Evolutionary conservation across 768 basidiomycete genomes (phyloP), one percentile per base, ranked within the genome.

Genomic region (Lepiota subincarnata): DNA sequence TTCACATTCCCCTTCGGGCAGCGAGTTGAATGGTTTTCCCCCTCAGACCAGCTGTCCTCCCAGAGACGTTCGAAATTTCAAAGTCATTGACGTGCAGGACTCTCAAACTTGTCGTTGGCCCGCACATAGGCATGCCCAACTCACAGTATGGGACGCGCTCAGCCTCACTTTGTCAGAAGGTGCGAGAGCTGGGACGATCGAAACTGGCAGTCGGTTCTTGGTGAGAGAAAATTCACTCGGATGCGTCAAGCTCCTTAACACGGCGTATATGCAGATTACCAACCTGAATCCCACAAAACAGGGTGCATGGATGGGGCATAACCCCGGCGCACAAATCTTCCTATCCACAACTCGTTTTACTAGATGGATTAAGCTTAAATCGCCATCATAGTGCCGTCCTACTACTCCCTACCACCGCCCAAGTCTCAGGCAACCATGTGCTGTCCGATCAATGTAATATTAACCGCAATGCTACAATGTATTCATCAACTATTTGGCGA

Each of bases 121-220:
- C 0, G 71, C 80, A 6, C 71, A 78, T 55, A 78, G 90, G 46
- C 74, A 70, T 1, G 93, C 85, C 0, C 88, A 90, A 64, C 59
- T 98, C 50, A 94, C 87, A 0, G 78, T 95, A 3, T 94, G 91
- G 91, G 90, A 95, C 61, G 84, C 81, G 2, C 68, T 80, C 3
- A 71, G 70, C 11, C 55, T 87, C 22, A 71, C 69, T 0, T 60
- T 73, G n/a, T 70, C 71, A 19, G 85, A 87, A 57, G 80, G 75
- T 4, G 73, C 67, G n/a, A 62, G 66, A 49, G 62, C 75, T 46
- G 74, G 82, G 31, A 56, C 71, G 4, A 81, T 95, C 56, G 68
- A 73, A 40, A 75, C 76, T 26, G 87, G 89, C 1, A 81, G 86
- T 63, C 70, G 82, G 50, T 94, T 85, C 62, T 61, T 85, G 62